These are phyloP conservation scores for Suhomyces prunicola DNA, from an alignment of 805 yeast species.

Conservation along the genomic window DNA sequence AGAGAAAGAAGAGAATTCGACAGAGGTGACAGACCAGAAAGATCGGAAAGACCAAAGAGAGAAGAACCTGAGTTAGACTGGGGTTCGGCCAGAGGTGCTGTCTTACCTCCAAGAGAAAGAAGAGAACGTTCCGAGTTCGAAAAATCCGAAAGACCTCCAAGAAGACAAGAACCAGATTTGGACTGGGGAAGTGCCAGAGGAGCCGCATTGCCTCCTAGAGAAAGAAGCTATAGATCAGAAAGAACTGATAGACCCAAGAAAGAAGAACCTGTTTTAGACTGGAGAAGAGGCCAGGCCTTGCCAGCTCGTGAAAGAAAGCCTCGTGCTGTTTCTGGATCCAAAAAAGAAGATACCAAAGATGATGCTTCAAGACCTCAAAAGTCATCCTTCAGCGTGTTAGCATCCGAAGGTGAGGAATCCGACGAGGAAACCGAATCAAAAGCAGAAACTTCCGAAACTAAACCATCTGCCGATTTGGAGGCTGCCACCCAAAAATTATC, in stretches of 20 bases:
- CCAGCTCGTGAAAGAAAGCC: slow-evolving; percentile 12
- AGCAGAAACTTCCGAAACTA: slow-evolving; percentile 7
- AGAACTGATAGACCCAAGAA: slow-evolving; percentile 19
- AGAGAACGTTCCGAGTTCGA: slow-evolving; percentile 19
- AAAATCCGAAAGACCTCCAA: slow-evolving; percentile 15
- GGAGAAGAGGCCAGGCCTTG: slow-evolving; percentile 38
- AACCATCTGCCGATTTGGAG: slow-evolving; percentile 20
- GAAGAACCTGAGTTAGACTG: slow-evolving; percentile 64
- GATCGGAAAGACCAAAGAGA: slow-evolving; percentile 32
- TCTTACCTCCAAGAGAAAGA: slow-evolving; percentile 35
- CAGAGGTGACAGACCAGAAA: slow-evolving; percentile 16
- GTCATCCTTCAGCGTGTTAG: slow-evolving; percentile 47
- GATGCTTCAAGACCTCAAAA: slow-evolving; percentile 38
- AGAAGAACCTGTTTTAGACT: slow-evolving; percentile 32
- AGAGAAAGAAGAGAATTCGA: slow-evolving; percentile 24
- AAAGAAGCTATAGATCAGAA: slow-evolving; percentile 19
- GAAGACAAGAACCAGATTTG: slow-evolving; percentile 52
- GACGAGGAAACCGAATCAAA: slow-evolving; percentile 36
- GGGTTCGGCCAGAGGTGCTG: slow-evolving; percentile 42
- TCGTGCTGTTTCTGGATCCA: slow-evolving; percentile 2
- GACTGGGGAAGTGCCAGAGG: slow-evolving; percentile 57
- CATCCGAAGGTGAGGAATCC: slow-evolving; percentile 49
- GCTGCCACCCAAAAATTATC: slow-evolving; percentile 39
- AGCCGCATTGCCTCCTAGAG: slow-evolving; percentile 30
- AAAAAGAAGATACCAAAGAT: slow-evolving; percentile 18